Conservation (phyloP, 306 rosid genomes). For the Luffa aegyptiaca region DNA sequence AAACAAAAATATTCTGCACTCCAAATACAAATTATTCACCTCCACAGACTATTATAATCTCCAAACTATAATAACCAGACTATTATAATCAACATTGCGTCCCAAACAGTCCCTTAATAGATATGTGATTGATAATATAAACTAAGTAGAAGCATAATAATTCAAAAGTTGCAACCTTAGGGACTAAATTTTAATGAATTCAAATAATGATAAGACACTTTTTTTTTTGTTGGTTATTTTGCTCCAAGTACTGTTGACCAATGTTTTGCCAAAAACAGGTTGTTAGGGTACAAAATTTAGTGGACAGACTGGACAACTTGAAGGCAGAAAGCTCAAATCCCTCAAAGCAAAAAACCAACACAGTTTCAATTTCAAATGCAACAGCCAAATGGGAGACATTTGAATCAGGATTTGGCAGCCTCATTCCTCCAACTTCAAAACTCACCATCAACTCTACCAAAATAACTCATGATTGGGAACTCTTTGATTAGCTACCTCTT, state of each 20-base stretch:
- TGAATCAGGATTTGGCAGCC: constrained; percentile 40
- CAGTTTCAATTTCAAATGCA: constrained; percentile 22
- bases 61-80: too few relatives aligned
- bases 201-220: too few relatives aligned
- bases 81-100: too few relatives aligned
- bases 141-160: too few relatives aligned
- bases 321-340: constrained; percentile 38
- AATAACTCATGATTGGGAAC: constrained; percentile 36
- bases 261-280: constrained; percentile 25
- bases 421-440: constrained; percentile 15
- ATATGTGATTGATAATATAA: too few relatives aligned
- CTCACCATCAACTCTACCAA: constrained; percentile 16
- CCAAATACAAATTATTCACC: too few relatives aligned
- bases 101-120: too few relatives aligned
- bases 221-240: neutral
- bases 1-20: too few relatives aligned
- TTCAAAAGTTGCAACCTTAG: too few relatives aligned
- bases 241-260: neutral
- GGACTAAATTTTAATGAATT: too few relatives aligned
- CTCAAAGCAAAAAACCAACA: neutral
- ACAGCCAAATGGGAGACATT: constrained; percentile 45
- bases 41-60: too few relatives aligned
- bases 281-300: constrained; percentile 50
- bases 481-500: constrained; percentile 24
- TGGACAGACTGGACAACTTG: constrained; percentile 41